Conservation (phyloP, 768 basidiomycete genomes). For the Kwoniella dendrophila region DNA sequence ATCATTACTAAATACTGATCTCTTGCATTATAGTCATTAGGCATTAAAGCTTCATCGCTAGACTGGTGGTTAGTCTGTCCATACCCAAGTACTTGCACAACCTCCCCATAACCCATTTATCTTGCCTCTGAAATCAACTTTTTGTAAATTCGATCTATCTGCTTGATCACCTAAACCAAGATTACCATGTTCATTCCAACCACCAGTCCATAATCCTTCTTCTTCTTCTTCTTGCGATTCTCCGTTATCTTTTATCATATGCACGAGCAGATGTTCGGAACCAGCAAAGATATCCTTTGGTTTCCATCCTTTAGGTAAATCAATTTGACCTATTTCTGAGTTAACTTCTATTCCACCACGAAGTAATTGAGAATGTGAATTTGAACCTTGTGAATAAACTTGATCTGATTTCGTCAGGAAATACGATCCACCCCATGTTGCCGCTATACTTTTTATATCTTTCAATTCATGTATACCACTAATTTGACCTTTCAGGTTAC, state of each 20-base stretch:
- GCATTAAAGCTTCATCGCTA: too few relatives aligned
- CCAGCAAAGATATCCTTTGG: constrained; percentile 65
- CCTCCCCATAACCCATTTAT: constrained; percentile 60
- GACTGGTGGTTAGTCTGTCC: too few relatives aligned
- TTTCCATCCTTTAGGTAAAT: constrained; percentile 12
- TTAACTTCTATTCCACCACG: not conserved
- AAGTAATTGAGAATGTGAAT: constrained; percentile 48
- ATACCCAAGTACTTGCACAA: constrained; percentile 63
- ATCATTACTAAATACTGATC: too few relatives aligned
- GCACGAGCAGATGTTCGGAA: constrained; percentile 78
- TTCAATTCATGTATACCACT: constrained; percentile 41
- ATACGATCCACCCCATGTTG: constrained; percentile 46
- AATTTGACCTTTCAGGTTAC: constrained; percentile 71
- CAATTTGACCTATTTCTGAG: constrained; percentile 4
- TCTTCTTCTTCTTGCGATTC: constrained; percentile 48
- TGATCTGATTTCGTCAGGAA: constrained; percentile 10
- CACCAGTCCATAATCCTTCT: constrained; percentile 79
- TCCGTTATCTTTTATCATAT: too few relatives aligned
- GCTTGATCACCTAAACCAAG: constrained; percentile 68
- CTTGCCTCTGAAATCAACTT: constrained; percentile 21
- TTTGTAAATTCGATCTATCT: constrained; percentile 64
- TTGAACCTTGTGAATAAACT: constrained; percentile 41
- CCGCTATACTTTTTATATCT: constrained; percentile 18
- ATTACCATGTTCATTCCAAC: constrained; percentile 99
- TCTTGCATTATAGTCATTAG: too few relatives aligned